Conservation (phyloP, 306 rosid species). For the Rosa rugosa region DNA sequence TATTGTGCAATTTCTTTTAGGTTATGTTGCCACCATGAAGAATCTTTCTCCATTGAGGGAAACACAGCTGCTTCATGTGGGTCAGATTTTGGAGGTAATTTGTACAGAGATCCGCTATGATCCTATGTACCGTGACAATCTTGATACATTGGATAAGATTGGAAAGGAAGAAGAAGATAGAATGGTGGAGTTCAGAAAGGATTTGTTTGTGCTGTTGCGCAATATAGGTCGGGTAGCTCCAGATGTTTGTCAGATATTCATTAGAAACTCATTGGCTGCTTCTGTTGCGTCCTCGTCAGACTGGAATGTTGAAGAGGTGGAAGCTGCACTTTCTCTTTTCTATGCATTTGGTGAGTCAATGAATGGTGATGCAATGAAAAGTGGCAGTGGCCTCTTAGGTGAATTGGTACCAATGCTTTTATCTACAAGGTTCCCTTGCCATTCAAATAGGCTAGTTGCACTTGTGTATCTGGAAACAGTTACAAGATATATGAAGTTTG, state of each 20-base stretch:
- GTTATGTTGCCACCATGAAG: slow-evolving; percentile 76
- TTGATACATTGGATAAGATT: slow-evolving; percentile 72
- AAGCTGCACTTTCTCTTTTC: slow-evolving; percentile 78
- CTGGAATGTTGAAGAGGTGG: slow-evolving; percentile 86
- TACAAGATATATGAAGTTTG: slow-evolving; percentile 76
- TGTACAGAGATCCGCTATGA: slow-evolving; percentile 71
- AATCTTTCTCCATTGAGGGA: slow-evolving; percentile 65
- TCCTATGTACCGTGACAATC: slow-evolving; percentile 62
- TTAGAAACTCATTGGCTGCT: slow-evolving; percentile 60
- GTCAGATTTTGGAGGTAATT: slow-evolving; percentile 87
- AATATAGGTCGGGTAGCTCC: slow-evolving; percentile 69
- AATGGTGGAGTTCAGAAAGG: slow-evolving; percentile 86
- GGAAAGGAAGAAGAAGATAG: slow-evolving; percentile 95
- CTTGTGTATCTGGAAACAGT: slow-evolving; percentile 90
- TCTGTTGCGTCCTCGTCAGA: slow-evolving; percentile 69
- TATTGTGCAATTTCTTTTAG: slow-evolving; percentile 78
- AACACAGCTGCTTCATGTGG: slow-evolving; percentile 66
- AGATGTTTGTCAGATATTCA: slow-evolving; percentile 66
- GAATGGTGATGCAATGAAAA: slow-evolving; percentile 64
- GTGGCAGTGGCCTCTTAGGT: slow-evolving; percentile 65
- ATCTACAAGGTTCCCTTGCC: slow-evolving; percentile 83
- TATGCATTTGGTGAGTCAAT: slow-evolving; percentile 81
- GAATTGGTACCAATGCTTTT: slow-evolving; percentile 78
- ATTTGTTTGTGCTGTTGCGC: slow-evolving; percentile 71
- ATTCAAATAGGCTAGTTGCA: slow-evolving; percentile 91